phyloP scores from a whole-genome alignment of 2,329 filamentous ascomycete genomes.

The Elsinoe fawcettii region DNA sequence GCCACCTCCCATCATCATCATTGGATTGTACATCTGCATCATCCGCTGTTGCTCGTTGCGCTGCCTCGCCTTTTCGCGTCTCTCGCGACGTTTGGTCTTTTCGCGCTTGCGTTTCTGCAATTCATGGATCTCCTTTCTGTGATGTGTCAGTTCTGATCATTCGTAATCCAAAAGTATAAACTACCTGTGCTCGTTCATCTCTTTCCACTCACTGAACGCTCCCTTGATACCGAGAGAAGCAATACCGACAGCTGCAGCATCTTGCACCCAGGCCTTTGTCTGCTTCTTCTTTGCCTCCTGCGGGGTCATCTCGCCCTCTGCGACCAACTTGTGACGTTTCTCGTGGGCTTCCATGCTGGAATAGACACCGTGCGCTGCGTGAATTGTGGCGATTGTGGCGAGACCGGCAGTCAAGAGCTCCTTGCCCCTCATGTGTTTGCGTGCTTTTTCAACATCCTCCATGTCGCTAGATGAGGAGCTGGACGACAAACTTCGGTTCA shows the following conservation, averaged over 20 bases:
- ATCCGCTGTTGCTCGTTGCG: slow-evolving; percentile 33
- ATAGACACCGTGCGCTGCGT: slow-evolving; percentile 59
- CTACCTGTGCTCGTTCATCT: slow-evolving; percentile 54
- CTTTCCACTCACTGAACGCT: slow-evolving; percentile 59
- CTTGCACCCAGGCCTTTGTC: slow-evolving; percentile 55
- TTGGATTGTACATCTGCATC: slow-evolving; percentile 23
- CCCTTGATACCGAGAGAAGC: slow-evolving; percentile 61
- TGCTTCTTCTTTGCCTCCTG: slow-evolving; percentile 57
- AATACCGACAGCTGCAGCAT: slow-evolving; percentile 59
- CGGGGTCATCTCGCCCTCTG: slow-evolving; percentile 54
- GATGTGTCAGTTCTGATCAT: background rate
- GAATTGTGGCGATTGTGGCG: slow-evolving; percentile 61
- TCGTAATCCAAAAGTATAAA: background rate
- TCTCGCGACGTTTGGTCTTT: slow-evolving; percentile 36
- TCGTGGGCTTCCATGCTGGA: slow-evolving; percentile 57
- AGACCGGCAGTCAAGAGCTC: slow-evolving; percentile 58
- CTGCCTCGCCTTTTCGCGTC: slow-evolving; percentile 39
- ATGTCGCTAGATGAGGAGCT: slow-evolving; percentile 44
- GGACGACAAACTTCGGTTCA: slow-evolving; percentile 22
- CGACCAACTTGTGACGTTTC: slow-evolving; percentile 51
- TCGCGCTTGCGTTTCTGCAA: slow-evolving; percentile 40
- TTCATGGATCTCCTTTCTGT: slow-evolving; percentile 40
- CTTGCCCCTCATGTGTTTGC: slow-evolving; percentile 59
- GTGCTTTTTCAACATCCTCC: slow-evolving; percentile 40
- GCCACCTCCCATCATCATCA: slow-evolving; percentile 9